A percentile compares a stretch with the other conserved stretches of the same genome.
These are phyloP conservation scores for Ascochyta fabae DNA, from an alignment of 2,329 filamentous ascomycete genomes.

Conservation along the genomic window DNA sequence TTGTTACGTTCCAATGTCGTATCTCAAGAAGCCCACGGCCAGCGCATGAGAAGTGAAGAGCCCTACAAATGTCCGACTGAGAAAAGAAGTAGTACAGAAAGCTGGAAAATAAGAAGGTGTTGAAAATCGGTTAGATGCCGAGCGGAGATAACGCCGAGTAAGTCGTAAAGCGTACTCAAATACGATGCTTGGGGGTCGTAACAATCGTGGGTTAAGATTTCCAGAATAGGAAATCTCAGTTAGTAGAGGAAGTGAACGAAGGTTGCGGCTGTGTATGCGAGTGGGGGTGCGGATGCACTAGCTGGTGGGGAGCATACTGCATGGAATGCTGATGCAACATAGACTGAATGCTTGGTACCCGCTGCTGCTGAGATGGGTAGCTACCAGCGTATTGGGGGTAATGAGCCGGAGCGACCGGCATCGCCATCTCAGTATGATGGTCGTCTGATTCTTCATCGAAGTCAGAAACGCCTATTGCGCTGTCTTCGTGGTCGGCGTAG, in stretches of 20 bases:
- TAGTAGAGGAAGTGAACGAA: not conserved
- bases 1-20: not conserved
- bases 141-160: constrained; percentile 12
- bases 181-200: constrained; percentile 8
- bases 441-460: constrained; percentile 53
- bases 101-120: constrained; percentile 14
- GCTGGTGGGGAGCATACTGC: constrained; percentile 27
- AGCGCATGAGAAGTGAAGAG: not conserved
- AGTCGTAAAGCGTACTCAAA: constrained; percentile 1
- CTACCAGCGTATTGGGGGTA: constrained; percentile 26
- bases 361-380: constrained; percentile 35
- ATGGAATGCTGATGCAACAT: constrained; percentile 43
- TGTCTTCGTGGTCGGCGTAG: constrained; percentile 66
- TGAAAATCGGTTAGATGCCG: constrained; percentile 19
- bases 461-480: constrained; percentile 67
- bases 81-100: not conserved
- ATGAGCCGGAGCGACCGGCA: constrained; percentile 32
- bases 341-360: constrained; percentile 50
- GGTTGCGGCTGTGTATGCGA: constrained; percentile 11
- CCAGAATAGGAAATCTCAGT: not conserved
- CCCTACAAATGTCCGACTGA: not conserved
- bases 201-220: constrained; percentile 5
- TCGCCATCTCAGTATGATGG: constrained; percentile 34
- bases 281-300: constrained; percentile 21
- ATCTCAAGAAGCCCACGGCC: not conserved